Conservation (phyloP, 2,329 filamentous ascomycete species). For the Zymoseptoria tritici region DNA sequence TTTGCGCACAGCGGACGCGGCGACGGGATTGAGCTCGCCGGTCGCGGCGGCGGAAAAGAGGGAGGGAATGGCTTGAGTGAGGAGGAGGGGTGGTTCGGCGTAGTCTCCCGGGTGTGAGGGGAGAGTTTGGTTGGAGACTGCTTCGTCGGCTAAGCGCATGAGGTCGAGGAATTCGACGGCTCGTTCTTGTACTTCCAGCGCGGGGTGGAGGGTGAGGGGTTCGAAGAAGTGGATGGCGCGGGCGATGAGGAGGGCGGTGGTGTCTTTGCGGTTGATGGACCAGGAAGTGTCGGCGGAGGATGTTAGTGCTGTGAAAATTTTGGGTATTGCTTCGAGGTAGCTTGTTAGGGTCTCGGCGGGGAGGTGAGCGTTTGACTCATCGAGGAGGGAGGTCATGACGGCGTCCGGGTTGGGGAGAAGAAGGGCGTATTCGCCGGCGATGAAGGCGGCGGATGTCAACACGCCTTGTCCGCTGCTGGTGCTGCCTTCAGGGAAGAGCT, state of each 20-base stretch:
- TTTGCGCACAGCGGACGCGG: constrained; percentile 71
- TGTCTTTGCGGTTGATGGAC: constrained; percentile 66
- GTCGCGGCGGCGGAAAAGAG: constrained; percentile 66
- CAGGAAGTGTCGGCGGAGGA: constrained; percentile 59
- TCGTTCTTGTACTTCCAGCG: constrained; percentile 88
- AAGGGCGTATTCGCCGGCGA: constrained; percentile 80
- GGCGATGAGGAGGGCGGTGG: constrained; percentile 68
- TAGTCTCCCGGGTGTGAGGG: constrained; percentile 56
- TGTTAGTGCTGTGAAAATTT: constrained; percentile 69
- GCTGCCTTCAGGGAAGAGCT: constrained; percentile 47
- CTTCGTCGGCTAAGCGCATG: constrained; percentile 78
- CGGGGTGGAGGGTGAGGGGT: constrained; percentile 69
- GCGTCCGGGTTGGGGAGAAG: constrained; percentile 63
- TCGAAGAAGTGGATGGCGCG: constrained; percentile 78
- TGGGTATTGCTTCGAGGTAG: constrained; percentile 76
- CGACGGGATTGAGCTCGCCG: constrained; percentile 79
- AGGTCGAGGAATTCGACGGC: constrained; percentile 89
- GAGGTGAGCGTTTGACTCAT: constrained; percentile 52
- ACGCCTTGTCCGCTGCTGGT: constrained; percentile 50
- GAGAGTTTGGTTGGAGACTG: constrained; percentile 58
- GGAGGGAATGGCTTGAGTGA: constrained; percentile 84
- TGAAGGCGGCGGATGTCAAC: constrained; percentile 71
- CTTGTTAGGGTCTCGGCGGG: constrained; percentile 64
- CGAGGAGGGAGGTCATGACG: constrained; percentile 65
- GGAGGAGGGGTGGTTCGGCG: constrained; percentile 67